Percentiles rank a stretch among this genome's conserved stretches.
Conservation (phyloP, 2,329 filamentous ascomycete genomes). For the Fusarium marasasianum region DNA sequence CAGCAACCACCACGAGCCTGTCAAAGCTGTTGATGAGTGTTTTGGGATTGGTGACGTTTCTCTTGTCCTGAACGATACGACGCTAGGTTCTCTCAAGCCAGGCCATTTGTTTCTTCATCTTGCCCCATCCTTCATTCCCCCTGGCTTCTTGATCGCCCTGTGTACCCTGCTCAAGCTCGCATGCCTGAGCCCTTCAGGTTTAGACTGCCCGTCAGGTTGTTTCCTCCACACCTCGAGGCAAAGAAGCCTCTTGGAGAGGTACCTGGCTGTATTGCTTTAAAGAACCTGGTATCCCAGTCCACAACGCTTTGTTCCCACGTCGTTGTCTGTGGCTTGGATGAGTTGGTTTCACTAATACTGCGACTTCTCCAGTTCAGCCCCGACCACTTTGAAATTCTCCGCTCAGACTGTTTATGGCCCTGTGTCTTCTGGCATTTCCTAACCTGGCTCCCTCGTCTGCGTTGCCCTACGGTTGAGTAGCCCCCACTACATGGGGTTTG, state of each 20-base stretch:
- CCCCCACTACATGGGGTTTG: slow-evolving; percentile 33
- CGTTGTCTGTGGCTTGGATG: slow-evolving; percentile 41
- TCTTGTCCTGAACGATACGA: slow-evolving; percentile 39
- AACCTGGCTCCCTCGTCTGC: slow-evolving; percentile 51
- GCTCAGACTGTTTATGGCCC: slow-evolving; percentile 39
- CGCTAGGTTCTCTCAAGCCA: slow-evolving; percentile 34
- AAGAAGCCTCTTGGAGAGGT: slow-evolving; percentile 25
- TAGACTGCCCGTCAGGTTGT: slow-evolving; percentile 44
- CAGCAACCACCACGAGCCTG: slow-evolving; percentile 42
- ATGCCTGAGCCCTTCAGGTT: slow-evolving; percentile 42
- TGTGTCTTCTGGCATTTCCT: slow-evolving; percentile 50
- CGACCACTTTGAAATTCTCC: slow-evolving; percentile 43
- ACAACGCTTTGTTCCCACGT: slow-evolving; percentile 40
- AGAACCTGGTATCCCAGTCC: slow-evolving; percentile 38
- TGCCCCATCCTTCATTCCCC: slow-evolving; percentile 33
- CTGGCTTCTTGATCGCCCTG: slow-evolving; percentile 44
- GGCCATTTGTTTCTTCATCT: slow-evolving; percentile 44
- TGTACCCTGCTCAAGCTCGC: slow-evolving; percentile 44
- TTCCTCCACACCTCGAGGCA: slow-evolving; percentile 43
- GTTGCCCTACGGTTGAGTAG: slow-evolving; percentile 44
- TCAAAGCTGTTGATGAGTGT: slow-evolving; percentile 37
- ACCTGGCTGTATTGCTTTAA: slow-evolving; percentile 33
- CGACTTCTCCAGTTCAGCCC: slow-evolving; percentile 41
- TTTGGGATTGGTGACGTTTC: slow-evolving; percentile 41
- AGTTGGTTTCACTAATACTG: slow-evolving; percentile 43